These are phyloP conservation scores for Keithomyces neogunnii DNA, from an alignment of 2,329 filamentous ascomycete genomes.

Conservation along the genomic window DNA sequence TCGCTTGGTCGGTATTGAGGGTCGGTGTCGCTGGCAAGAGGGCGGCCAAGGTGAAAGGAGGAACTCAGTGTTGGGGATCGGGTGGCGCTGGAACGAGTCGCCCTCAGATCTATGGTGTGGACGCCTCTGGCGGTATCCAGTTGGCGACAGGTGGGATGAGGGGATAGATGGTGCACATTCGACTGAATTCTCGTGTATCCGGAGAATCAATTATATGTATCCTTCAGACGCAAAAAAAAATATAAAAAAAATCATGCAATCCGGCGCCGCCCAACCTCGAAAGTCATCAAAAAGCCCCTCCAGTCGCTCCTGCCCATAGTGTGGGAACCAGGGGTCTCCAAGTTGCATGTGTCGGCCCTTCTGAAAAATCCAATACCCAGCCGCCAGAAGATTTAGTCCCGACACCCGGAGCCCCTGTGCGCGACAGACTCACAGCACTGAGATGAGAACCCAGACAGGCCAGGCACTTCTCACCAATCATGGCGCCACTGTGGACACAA, in stretches of 20 bases:
- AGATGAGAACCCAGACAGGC: no score
- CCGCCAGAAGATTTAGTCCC: no score
- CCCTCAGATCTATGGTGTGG: background rate
- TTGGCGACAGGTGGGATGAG: background rate
- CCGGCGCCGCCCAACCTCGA: background rate
- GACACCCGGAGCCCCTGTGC: no score
- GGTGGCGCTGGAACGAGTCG: background rate
- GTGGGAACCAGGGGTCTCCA: no score
- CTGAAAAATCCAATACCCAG: no score
- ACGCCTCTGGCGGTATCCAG: no score
- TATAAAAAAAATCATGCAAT: background rate
- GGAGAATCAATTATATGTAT: background rate
- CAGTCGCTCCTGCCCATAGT: no score
- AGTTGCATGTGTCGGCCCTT: no score
- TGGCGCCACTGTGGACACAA: background rate
- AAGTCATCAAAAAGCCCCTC: no score
- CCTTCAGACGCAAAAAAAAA: no score
- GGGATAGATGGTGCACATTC: background rate
- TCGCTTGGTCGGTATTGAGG: background rate
- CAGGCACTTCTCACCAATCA: background rate
- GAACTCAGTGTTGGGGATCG: background rate
- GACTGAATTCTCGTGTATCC: no score
- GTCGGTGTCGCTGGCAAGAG: background rate
- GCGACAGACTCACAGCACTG: no score
- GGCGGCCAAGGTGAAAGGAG: background rate